Evolutionary conservation across 768 basidiomycete genomes (phyloP).

Genomic region (Coprinopsis sp.): DNA sequence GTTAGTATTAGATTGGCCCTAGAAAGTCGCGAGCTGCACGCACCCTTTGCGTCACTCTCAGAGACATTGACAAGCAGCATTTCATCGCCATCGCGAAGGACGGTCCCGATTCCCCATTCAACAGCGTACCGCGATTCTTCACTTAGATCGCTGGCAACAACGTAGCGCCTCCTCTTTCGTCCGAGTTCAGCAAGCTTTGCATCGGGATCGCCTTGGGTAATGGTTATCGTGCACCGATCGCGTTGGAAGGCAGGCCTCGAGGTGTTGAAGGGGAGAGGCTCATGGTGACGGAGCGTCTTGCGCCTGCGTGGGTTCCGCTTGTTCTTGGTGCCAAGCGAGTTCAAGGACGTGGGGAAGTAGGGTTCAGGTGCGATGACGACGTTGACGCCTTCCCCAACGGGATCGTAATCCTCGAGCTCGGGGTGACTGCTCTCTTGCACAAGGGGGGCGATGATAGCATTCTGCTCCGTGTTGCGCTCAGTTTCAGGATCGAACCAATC

Average conservation of each 20-base stretch:
- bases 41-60: slow-evolving; percentile 89
- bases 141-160: slow-evolving; percentile 91
- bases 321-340: slow-evolving; percentile 34
- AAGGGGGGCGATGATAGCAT: slow-evolving; percentile 48
- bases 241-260: slow-evolving; percentile 82
- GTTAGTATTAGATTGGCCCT: slow-evolving; percentile 2
- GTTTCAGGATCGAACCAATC: slow-evolving; percentile 70
- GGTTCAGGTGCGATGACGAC: slow-evolving; percentile 82
- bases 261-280: slow-evolving; percentile 60
- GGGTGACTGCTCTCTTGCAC: slow-evolving; percentile 23
- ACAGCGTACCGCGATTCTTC: slow-evolving; percentile 94
- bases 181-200: slow-evolving; percentile 38
- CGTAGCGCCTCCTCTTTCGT: slow-evolving; percentile 64
- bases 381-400: slow-evolving; percentile 89
- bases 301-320: slow-evolving; percentile 48
- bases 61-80: slow-evolving; percentile 87
- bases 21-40: slow-evolving; percentile 17
- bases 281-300: slow-evolving; percentile 59
- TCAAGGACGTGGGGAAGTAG: slow-evolving; percentile 73
- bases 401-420: slow-evolving; percentile 58
- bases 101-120: slow-evolving; percentile 98
- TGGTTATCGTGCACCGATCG: slow-evolving; percentile 85
- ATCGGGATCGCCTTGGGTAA: slow-evolving; percentile 82
- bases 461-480: slow-evolving; percentile 83
- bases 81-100: slow-evolving; percentile 91